These are phyloP conservation scores for Trichomonas gallinae DNA, from an alignment of 208 protist genomes.

Conservation along the genomic window DNA sequence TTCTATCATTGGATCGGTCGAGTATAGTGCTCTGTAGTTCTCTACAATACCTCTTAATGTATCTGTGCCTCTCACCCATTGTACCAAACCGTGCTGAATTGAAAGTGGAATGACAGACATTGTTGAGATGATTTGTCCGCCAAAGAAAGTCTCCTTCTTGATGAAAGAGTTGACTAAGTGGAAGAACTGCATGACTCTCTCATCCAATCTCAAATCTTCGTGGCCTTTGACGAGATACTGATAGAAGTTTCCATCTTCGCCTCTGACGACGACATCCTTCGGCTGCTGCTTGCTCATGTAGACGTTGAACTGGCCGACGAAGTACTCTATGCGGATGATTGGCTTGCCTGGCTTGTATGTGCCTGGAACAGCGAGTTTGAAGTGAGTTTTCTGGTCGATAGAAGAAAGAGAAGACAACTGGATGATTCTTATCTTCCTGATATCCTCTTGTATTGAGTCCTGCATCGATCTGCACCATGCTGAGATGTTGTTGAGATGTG, in stretches of 20 bases:
- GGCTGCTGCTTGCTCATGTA: conserved; percentile 16
- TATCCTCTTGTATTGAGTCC: neutral
- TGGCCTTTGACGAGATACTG: conserved; percentile 6
- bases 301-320: neutral
- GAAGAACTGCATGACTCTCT: conserved; percentile 24
- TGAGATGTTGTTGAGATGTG: neutral
- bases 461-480: neutral
- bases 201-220: conserved; percentile 17
- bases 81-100: neutral
- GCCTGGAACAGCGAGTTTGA: neutral
- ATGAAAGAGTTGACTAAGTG: neutral
- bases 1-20: neutral
- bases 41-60: neutral
- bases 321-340: neutral
- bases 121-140: neutral
- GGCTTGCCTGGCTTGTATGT: neutral
- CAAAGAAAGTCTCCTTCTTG: neutral
- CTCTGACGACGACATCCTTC: neutral
- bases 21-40: neutral
- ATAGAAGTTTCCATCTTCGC: conserved; percentile 21
- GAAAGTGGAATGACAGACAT: neutral
- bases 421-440: neutral
- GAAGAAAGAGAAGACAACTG: neutral
- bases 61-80: neutral
- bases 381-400: neutral